A percentile compares a stretch with the other conserved stretches of the same genome.
These are phyloP conservation scores for Magnusiomyces suaveolens DNA, from an alignment of 1,139 yeast species.

Conservation along the genomic window DNA sequence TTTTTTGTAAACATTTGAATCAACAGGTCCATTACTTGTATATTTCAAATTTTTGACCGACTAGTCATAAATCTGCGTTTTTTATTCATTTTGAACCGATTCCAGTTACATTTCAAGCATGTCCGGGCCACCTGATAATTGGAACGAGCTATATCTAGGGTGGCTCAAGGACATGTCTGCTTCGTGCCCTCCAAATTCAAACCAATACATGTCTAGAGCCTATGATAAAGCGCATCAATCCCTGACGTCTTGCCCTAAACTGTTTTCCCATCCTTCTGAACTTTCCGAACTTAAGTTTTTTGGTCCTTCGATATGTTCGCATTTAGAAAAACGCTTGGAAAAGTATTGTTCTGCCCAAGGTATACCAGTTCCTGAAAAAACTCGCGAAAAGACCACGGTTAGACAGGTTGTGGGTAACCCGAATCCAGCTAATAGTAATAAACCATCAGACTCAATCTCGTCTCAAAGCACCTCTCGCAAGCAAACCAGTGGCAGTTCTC, in stretches of 20 bases:
- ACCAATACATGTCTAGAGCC: conserved; percentile 37
- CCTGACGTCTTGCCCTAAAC: conserved; percentile 36
- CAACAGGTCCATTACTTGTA: too few species aligned
- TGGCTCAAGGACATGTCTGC: conserved; percentile 49
- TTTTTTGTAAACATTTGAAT: too few species aligned
- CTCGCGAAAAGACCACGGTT: conserved; percentile 3
- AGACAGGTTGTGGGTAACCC: not conserved
- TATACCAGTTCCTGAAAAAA: conserved; percentile 34
- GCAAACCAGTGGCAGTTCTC: not conserved
- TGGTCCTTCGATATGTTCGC: conserved; percentile 52
- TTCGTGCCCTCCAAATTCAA: conserved; percentile 35
- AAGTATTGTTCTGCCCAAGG: conserved; percentile 42
- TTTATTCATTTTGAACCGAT: too few species aligned
- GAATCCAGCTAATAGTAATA: not conserved
- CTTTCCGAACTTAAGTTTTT: conserved; percentile 44
- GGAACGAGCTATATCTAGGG: conserved; percentile 36
- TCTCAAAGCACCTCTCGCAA: not conserved
- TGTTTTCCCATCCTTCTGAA: conserved; percentile 43
- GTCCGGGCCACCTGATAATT: conserved; percentile 10
- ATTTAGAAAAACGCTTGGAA: conserved; percentile 37
- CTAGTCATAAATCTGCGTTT: not conserved
- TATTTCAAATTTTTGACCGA: not conserved
- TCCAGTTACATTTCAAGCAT: not conserved
- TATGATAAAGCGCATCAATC: conserved; percentile 44
- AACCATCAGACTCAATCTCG: not conserved